Conservation (phyloP, 495 filamentous ascomycete species). For the Acidomyces sp. region DNA sequence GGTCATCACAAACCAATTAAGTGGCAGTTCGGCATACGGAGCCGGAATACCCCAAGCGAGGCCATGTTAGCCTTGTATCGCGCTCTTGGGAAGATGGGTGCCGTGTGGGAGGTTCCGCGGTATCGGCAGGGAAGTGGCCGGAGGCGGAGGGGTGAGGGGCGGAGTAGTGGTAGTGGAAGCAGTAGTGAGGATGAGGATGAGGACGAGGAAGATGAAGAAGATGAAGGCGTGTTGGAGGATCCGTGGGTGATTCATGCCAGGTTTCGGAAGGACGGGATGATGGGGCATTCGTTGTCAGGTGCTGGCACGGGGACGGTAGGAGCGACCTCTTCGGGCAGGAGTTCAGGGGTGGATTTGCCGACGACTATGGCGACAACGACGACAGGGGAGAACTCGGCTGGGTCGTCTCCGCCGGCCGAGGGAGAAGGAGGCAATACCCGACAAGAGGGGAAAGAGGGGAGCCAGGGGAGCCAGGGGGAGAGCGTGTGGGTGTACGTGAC, state of each 20-base stretch:
- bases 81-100: slow-evolving; percentile 73
- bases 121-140: slow-evolving; percentile 19
- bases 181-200: slow-evolving; percentile 19
- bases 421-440: no score
- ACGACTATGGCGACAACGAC: slow-evolving; percentile 31
- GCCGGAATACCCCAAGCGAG: slow-evolving; percentile 82
- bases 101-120: slow-evolving; percentile 60
- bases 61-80: slow-evolving; percentile 89
- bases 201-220: slow-evolving; percentile 4
- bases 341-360: slow-evolving; percentile 44
- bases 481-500: slow-evolving; percentile 76
- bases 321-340: slow-evolving; percentile 40
- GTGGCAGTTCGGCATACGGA: slow-evolving; percentile 97
- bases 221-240: slow-evolving; percentile 55
- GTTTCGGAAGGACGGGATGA: slow-evolving; percentile 64
- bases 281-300: no score
- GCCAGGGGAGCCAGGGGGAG: slow-evolving; percentile 26
- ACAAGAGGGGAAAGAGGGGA: not conserved
- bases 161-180: slow-evolving; percentile 22
- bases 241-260: slow-evolving; percentile 92
- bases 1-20: slow-evolving; percentile 51
- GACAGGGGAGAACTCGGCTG: slow-evolving; percentile 23
- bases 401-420: not conserved
- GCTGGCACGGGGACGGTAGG: slow-evolving; percentile 40
- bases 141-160: slow-evolving; percentile 12